Percentiles rank a stretch among this genome's conserved stretches.
These are phyloP conservation scores for Boletus speciosus DNA, from an alignment of 768 basidiomycete species.

Conservation along the genomic window DNA sequence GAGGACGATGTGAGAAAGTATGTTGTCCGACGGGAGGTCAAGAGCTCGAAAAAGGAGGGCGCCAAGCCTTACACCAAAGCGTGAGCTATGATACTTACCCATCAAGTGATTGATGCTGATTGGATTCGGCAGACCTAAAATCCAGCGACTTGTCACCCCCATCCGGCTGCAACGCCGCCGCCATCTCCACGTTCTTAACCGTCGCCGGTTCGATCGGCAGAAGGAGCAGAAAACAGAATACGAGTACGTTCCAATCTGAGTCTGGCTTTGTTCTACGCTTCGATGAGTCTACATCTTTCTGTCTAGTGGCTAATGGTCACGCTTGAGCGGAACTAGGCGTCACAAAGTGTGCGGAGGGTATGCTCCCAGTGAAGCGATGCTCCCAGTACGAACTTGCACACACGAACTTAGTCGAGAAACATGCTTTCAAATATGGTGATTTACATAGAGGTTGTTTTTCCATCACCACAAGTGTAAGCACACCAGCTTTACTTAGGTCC, in stretches of 20 bases:
- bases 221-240: conserved; percentile 95
- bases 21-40: conserved; percentile 90
- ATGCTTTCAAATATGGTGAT: no score
- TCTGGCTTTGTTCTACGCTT: no score
- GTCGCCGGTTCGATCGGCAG: conserved; percentile 83
- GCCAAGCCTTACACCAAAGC: conserved; percentile 97
- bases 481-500: no score
- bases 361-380: no score
- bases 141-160: conserved; percentile 95
- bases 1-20: conserved; percentile 99
- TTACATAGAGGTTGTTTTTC: no score
- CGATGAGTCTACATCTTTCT: no score
- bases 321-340: no score
- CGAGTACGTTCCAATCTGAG: conserved; percentile 50
- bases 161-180: conserved; percentile 94
- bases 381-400: no score
- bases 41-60: conserved; percentile 79
- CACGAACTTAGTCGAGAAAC: no score
- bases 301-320: no score
- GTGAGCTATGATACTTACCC: conserved; percentile 44
- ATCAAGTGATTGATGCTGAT: not conserved
- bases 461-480: no score
- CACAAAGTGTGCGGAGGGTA: no score
- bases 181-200: conserved; percentile 84
- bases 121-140: conserved; percentile 68